A percentile compares a stretch with the other conserved stretches of the same genome.
These are phyloP conservation scores for Eimeria brunetti DNA, from an alignment of 169 alveolate genomes.

Conservation along the genomic window DNA sequence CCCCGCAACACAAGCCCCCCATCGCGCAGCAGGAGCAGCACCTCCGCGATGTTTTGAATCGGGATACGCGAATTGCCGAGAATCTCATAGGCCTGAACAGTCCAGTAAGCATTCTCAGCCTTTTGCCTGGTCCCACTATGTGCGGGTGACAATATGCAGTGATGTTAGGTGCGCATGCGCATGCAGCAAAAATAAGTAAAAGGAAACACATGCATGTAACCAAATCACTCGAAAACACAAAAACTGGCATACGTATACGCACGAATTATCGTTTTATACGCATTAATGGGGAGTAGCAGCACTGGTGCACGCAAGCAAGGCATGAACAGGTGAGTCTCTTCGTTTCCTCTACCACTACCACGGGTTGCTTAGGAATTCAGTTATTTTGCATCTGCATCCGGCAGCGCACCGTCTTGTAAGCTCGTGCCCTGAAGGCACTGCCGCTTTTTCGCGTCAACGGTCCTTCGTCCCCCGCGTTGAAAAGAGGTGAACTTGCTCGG, in stretches of 20 bases:
- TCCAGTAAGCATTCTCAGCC: not conserved
- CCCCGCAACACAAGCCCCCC: constrained; percentile 48
- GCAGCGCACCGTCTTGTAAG: constrained; percentile 54
- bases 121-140: not conserved
- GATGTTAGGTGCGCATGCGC: not conserved
- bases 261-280: not conserved
- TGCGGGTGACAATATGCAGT: not conserved
- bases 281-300: not conserved
- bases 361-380: not conserved
- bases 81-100: constrained; percentile 61
- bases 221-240: not conserved
- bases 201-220: not conserved
- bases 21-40: constrained; percentile 36
- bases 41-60: constrained; percentile 40
- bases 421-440: constrained; percentile 62
- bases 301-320: not conserved
- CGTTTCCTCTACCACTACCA: not conserved
- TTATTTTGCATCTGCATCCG: not conserved
- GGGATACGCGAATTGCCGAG: constrained; percentile 50
- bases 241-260: not conserved
- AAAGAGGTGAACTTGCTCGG: constrained; percentile 17
- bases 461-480: not conserved
- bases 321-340: not conserved
- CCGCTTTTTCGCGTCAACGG: not conserved
- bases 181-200: not conserved